Percentiles rank a stretch among this genome's conserved stretches.
These are phyloP conservation scores for Rhynchosporium agropyri DNA, from an alignment of 2,329 filamentous ascomycete genomes.

Conservation along the genomic window DNA sequence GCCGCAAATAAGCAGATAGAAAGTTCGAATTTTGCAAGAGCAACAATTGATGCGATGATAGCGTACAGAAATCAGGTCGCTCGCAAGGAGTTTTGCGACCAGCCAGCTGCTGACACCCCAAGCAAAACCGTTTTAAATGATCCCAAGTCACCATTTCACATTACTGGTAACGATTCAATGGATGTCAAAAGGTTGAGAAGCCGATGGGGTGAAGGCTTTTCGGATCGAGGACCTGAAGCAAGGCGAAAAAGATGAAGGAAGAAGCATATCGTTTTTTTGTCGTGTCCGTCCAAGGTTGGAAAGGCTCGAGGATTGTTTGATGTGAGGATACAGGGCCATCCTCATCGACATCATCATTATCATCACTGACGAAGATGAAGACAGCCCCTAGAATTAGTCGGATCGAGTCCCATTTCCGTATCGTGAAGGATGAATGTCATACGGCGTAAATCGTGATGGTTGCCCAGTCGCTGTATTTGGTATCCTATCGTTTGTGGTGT, in stretches of 20 bases:
- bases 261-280: conserved; percentile 21
- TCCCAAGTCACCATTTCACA: background rate
- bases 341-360: too few species aligned
- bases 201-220: too few species aligned
- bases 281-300: conserved; percentile 20
- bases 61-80: conserved; percentile 25
- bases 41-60: conserved; percentile 24
- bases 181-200: background rate
- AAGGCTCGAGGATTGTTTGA: conserved; percentile 24
- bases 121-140: background rate
- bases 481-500: conserved; percentile 35
- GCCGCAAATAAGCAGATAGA: conserved; percentile 10
- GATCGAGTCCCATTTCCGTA: conserved; percentile 25
- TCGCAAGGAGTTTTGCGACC: conserved; percentile 2
- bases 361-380: conserved; percentile 9
- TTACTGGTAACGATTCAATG: background rate
- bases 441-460: conserved; percentile 43
- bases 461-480: conserved; percentile 43
- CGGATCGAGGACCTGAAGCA: conserved; percentile 1
- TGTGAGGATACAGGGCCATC: conserved; percentile 8
- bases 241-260: conserved; percentile 14
- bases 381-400: conserved; percentile 26
- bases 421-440: conserved; percentile 34
- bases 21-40: conserved; percentile 5
- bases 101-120: conserved; percentile 1